Evolutionary conservation across 164 flowering plant species (phyloP).

Genomic region (Vitis amurensis): DNA sequence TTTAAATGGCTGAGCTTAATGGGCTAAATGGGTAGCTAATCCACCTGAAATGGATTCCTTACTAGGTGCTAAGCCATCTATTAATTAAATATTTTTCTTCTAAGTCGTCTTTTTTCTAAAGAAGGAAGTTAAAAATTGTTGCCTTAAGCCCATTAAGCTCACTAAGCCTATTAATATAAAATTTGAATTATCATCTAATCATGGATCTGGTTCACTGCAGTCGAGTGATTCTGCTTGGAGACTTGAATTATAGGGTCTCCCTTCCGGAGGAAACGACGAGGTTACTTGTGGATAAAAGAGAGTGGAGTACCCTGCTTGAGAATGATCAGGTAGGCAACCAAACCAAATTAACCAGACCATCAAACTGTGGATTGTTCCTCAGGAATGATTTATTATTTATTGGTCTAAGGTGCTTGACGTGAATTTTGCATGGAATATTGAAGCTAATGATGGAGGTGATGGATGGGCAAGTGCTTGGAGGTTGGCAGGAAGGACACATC

Average conservation of each 20-base stretch:
- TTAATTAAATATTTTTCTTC: background rate
- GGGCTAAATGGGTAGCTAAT: slow-evolving; percentile 10
- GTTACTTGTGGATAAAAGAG: slow-evolving; percentile 21
- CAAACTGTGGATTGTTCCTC: no score
- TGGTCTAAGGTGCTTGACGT: background rate
- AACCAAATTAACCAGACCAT: no score
- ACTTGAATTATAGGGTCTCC: slow-evolving; percentile 46
- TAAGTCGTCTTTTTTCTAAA: no score
- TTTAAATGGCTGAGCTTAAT: background rate
- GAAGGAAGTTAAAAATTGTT: background rate
- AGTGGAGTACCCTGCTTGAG: slow-evolving; percentile 35
- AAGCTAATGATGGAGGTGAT: slow-evolving; percentile 62
- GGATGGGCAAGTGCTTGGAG: slow-evolving; percentile 53
- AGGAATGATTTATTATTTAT: background rate
- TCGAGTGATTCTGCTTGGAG: slow-evolving; percentile 42
- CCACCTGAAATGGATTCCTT: slow-evolving; percentile 11
- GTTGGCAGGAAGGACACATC: slow-evolving; percentile 62
- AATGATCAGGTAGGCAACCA: slow-evolving; percentile 39
- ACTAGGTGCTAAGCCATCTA: slow-evolving; percentile 3
- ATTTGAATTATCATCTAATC: background rate
- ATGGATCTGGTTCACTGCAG: slow-evolving; percentile 20
- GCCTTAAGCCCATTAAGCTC: background rate
- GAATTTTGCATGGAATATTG: slow-evolving; percentile 1
- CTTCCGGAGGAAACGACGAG: slow-evolving; percentile 32
- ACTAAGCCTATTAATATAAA: background rate